Evolutionary conservation across 352 stramenopile genomes (phyloP), one percentile per base, ranked within the genome.

Genomic region (Pythium grandisporangium): DNA sequence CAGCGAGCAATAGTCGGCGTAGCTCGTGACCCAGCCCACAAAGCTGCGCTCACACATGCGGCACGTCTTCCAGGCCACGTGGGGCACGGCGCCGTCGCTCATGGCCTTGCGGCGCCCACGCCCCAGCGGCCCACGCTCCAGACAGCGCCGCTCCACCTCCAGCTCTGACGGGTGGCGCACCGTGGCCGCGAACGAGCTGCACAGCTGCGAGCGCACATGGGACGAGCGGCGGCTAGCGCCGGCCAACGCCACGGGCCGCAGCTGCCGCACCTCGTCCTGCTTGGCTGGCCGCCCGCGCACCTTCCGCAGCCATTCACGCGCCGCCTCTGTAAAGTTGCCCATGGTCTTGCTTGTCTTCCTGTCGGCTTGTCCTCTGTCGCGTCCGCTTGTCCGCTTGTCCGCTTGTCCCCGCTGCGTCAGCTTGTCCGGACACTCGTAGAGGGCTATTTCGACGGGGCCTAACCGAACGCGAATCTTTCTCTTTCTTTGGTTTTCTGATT

Each of bases 171-270:
- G 58, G 23, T 41, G 65, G n/a, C n/a, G n/a, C 21, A 65, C 48
- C 2, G 69, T 82, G 19, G 60, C 49, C 0, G 74, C 70, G 36
- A 88, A 84, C 5, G 69, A 68, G 44, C 61, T 84, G 46, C 74
- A 85, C 34, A 73, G 65, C 44, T 73, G 57, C 26, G 74, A 88
- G n/a, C n/a, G n/a, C 30, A 56, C 53, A 11, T 42, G 61, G 22
- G 56, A 52, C 20, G 59, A 66, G 45, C 68, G 63, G 39, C 71
- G 74, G 33, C 74, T 88, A 41, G 71, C 71, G 16, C 74, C 74
- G 4, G 71, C 71, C 5, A 88, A 65, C n/a, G 74, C 71, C 33
- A 85, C 71, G 25, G 74, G 71, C 45, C 59, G 58, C 42, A 88
- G 54, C 48, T 81, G 55, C 26, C 63, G 45, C 30, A 53, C 70